phyloP scores from a whole-genome alignment of 345 rosid species.

The Pelargonium nanum region DNA sequence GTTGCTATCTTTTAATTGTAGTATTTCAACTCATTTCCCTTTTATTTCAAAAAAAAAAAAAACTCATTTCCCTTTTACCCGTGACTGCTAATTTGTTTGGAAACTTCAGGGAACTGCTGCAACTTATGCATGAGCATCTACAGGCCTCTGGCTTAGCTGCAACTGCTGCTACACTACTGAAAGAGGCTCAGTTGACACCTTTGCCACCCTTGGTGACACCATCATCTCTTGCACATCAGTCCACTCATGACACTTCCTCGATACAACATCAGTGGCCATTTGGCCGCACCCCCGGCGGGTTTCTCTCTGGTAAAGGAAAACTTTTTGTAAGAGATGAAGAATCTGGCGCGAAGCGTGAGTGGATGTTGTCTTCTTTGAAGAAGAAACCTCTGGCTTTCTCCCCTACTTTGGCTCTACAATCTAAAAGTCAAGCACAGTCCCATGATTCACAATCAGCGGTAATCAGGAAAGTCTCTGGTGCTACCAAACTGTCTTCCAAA shows the following conservation, averaged over 20 bases:
- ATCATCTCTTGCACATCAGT: slow-evolving; percentile 50
- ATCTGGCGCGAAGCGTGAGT: slow-evolving; percentile 32
- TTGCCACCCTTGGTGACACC: slow-evolving; percentile 58
- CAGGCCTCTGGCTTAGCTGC: slow-evolving; percentile 77
- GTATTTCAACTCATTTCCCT: neutral
- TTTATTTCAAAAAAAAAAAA: neutral
- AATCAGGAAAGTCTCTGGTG: slow-evolving; percentile 25
- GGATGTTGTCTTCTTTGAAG: slow-evolving; percentile 39
- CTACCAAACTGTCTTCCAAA: slow-evolving; percentile 25
- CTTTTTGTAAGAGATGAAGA: slow-evolving; percentile 33
- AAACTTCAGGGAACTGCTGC: slow-evolving; percentile 70
- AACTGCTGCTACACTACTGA: slow-evolving; percentile 57
- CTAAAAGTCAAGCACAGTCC: slow-evolving; percentile 34
- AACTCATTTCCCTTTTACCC: neutral
- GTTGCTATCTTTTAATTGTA: neutral
- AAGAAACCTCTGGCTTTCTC: slow-evolving; percentile 75
- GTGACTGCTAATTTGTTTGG: slow-evolving; percentile 2
- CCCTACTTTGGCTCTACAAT: slow-evolving; percentile 46
- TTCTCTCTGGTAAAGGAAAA: slow-evolving; percentile 45
- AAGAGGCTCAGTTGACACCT: slow-evolving; percentile 89
- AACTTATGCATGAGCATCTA: slow-evolving; percentile 90
- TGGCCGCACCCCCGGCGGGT: slow-evolving; percentile 59
- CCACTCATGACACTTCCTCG: slow-evolving; percentile 45
- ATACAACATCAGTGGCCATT: slow-evolving; percentile 79
- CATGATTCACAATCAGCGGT: slow-evolving; percentile 40